Base-by-base conservation (phyloP, 2,329 filamentous ascomycete species). In the Teratosphaeria zuluensis region DNA sequence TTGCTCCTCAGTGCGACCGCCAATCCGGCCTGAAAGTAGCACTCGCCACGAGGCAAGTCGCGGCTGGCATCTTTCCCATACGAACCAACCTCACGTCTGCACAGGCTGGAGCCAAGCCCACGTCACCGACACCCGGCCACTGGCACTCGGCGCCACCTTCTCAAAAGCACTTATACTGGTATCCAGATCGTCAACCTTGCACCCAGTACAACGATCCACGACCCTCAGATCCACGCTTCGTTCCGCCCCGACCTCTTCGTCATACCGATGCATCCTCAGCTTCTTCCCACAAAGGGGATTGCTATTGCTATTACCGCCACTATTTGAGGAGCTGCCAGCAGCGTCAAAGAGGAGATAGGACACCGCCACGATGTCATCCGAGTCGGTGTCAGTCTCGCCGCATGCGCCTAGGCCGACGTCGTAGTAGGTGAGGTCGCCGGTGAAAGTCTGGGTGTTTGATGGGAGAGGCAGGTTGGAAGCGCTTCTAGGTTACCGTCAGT, bases 371-470 rank as follows among this genome's bases (percentile, higher is more conserved):
- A 92, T 81, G 58, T 79, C 68, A 58, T 90, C 85, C 7, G 70
- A 72, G 7, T 78, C 75, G 1, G 69, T 72, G 56, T 81, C 83
- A 1, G 73, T 77, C 33, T 80, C 72, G 4, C 88, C 89, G 69
- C 89, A 92, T 0, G 88, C 84, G 12, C 89, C 88, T 3, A 89
- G 77, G 0, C 72, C 81, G 0, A 86, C 82, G 19, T 76, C 74
- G 70, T 88, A 92, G 74, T 85, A 92, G 0, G 86, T 90, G 55
- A 89, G 70, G 55, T 89, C 85, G 56, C 86, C 87, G 3, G 75
- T 79, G 65, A 82, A 83, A 0, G 79, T 77, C 1, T 78, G 75
- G 11, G 76, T 75, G 58, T 80, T 77, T 28, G 73, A 75, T 2
- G 81, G 81, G 7, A 83, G 74, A 3, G 81, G 80, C 6, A 83